These are phyloP conservation scores for Craspedostauros australis DNA, from an alignment of 108 stramenopile species.

Conservation along the genomic window DNA sequence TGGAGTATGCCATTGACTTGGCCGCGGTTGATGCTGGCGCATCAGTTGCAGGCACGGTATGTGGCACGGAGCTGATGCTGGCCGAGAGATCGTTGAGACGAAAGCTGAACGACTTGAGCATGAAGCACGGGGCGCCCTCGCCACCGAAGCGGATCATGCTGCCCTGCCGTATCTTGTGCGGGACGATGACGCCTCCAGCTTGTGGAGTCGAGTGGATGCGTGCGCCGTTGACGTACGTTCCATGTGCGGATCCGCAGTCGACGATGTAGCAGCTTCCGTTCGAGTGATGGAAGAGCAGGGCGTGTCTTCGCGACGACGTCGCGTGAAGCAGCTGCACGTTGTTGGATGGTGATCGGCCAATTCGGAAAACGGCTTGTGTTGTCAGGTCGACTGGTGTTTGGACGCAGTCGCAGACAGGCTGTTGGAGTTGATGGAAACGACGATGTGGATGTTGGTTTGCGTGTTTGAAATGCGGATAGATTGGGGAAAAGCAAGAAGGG, in stretches of 20 bases:
- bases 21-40: no score
- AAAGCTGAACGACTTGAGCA: constrained; percentile 67
- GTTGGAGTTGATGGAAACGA: constrained; percentile 2
- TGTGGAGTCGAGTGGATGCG: constrained; percentile 41
- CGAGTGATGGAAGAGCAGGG: constrained; percentile 80
- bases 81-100: constrained; percentile 23
- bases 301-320: constrained; percentile 67
- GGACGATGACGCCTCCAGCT: constrained; percentile 43
- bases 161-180: constrained; percentile 60
- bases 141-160: constrained; percentile 78
- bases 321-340: constrained; percentile 66
- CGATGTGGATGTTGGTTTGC: no score
- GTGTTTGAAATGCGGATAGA: no score
- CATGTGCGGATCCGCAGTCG: constrained; percentile 77
- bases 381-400: constrained; percentile 64
- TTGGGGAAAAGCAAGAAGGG: background rate
- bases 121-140: constrained; percentile 68
- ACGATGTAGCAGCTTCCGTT: constrained; percentile 77
- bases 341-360: constrained; percentile 63
- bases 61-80: background rate
- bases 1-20: background rate
- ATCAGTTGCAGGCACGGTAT: background rate
- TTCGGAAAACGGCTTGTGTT: constrained; percentile 43
- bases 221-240: constrained; percentile 69
- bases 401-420: constrained; percentile 64